Base-by-base conservation (phyloP, 306 rosid species). In the Quercus berberidifolia region DNA sequence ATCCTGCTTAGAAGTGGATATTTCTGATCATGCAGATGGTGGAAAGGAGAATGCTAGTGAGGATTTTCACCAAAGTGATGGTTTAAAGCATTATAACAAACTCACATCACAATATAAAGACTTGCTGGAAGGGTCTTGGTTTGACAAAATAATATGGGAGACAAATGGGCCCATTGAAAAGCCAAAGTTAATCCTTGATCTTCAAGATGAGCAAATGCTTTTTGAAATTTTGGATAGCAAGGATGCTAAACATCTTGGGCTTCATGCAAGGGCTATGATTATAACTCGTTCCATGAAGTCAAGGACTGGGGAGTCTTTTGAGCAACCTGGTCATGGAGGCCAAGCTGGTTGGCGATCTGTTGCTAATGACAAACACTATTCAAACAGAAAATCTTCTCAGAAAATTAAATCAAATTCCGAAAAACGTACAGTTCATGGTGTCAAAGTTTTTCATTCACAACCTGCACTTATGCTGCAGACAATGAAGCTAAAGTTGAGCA, bases 201-300 rank as follows among this genome's bases (percentile, higher is more conserved):
- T 94, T 77, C 92, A 91, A 82, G 99, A 94, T 86, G 94, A 92
- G 85, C 95, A 92, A 69, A 94, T 94, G 99, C 95, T 92, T 85
- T 94, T 92, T 78, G 97, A 94, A 88, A 86, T 94, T 78, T 83
- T 86, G 83, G 97, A 94, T 81, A 75, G 80, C 85, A 86, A 85
- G 75, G 92, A 92, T 62, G 77, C 83, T 69, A 86, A 84, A 38
- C 87, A 91, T 86, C 88, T 94, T 67, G 83, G 78, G 83, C 89
- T 91, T 80, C 99, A 91, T 89, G 94, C 99, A 1, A 95, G 99
- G 79, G 97, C 99, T 73, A 91, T 92, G 97, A 86, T 92, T 72
- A 83, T 92, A 70, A 83, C 87, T 38, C 91, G 78, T 59, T 71
- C 97, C 62, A 63, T 85, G 60, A 87, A 87, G 80, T 86, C 83